Base-by-base conservation (phyloP, 306 rosid species). In the Inga leiocalycina region DNA sequence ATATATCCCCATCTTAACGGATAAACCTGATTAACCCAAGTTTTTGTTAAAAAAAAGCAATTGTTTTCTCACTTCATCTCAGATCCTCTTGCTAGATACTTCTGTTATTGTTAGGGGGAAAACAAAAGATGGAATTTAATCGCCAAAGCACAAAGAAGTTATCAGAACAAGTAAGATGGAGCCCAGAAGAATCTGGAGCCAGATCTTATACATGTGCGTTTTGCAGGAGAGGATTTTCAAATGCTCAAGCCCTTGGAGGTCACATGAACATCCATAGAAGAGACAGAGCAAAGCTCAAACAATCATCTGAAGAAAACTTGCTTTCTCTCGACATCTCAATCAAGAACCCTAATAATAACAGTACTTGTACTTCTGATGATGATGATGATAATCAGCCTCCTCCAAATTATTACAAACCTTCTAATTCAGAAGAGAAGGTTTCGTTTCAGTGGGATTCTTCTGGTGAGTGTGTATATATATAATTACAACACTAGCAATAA, bases 181-280 rank as follows among this genome's bases (percentile, higher is more conserved):
- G 43, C 44, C 20, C 71, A 6, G 71, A 32, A 32, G 71, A 65
- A 30, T 32, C 71, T 32, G 71, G 44, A 27, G 84, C 73, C 1
- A 89, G 83, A 74, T 89, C 90, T 2, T 93, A 89, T 64, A 83
- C 85, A 27, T 93, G 98, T 84, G 52, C 82, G 8, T 91, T 91
- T 81, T 93, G 98, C 89, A 78, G 77, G 83, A 89, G 89, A 82
- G 94, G 93, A 0, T 93, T 93, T 75, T 89, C 94, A 37, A 91
- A 91, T 75, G 98, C 98, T 32, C 98, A 93, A 35, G 98, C 98
- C 27, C 89, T 93, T 10, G 97, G 98, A 11, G 97, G 95, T 52
- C 97, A 93, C 84, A 93, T 93, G 97, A 93, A 93, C 61, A 89
- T 90, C 46, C 97, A 93, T 65, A 84, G 98, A 81, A 89, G 89